Base-by-base conservation (phyloP, 768 basidiomycete genomes). In the Hypsizygus marmoreus region DNA sequence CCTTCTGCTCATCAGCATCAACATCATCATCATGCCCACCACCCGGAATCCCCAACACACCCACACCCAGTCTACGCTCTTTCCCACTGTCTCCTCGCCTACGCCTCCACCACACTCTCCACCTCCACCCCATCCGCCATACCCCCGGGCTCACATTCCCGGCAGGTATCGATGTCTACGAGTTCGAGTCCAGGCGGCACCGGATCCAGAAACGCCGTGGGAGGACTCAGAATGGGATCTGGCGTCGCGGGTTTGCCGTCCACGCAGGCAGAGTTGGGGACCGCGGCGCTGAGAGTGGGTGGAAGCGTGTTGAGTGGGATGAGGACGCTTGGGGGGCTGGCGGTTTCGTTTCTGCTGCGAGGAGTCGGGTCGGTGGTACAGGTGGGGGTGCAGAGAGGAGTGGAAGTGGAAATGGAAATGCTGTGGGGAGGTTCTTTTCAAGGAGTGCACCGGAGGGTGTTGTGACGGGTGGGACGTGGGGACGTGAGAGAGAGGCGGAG, bases 31-130 rank as follows among this genome's bases (percentile, higher is more conserved):
- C 25, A 12, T 19, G 24, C n/a, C 20, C 24, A 17, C 5, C 23
- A 30, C 26, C 42, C 19, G 23, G 9, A 35, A 13, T 26, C 17
- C 17, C n/a, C 36, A 12, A 19, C 17, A n/a, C 43, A 11, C 24
- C 72, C 72, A 1, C 64, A 54, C n/a, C 80, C 87, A 1, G 64
- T 85, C 8, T 87, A 80, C 58, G 71, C 82, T 2, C 68, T 86
- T n/a, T 82, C 82, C 10, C 64, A 72, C 26, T 81, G 86, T 8
- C 75, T 90, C 19, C 69, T 89, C 10, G 85, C 82, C 4, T 87
- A 77, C 53, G 74, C 78, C 7, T 67, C 62, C 2, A 53, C 48
- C 16, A 40, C 49, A 13, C 54, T 53, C 4, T 45, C 36, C 10
- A 19, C 39, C 32, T 46, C 38, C 2, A 35, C 6, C 30, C 47